A percentile compares a stretch with the other conserved stretches of the same genome.
Evolutionary conservation across 345 rosid genomes (phyloP).

Genomic region (Hirschfeldia incana): DNA sequence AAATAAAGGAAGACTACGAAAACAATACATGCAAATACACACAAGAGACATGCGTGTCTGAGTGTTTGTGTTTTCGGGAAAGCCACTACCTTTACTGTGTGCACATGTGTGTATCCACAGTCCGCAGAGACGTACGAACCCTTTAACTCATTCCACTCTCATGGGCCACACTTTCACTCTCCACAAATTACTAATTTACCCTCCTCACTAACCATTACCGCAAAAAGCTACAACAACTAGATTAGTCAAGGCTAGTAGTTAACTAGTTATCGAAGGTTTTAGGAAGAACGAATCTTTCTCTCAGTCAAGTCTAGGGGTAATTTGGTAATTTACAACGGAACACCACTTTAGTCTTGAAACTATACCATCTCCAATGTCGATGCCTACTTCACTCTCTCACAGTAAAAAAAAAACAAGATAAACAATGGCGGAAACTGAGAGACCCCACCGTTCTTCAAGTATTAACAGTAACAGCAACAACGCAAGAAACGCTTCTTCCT

Average conservation of each 20-base stretch:
- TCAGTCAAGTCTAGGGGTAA: conserved; percentile 17
- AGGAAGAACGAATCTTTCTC: conserved; percentile 12
- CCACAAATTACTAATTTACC: not conserved
- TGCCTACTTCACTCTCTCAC: conserved; percentile 10
- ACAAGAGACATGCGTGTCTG: conserved; percentile 42
- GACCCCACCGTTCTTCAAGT: conserved; percentile 70
- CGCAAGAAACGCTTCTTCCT: conserved; percentile 26
- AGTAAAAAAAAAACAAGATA: conserved; percentile 32
- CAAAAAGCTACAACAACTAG: not conserved
- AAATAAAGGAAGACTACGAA: not conserved
- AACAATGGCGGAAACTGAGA: conserved; percentile 65
- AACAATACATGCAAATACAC: conserved; percentile 35
- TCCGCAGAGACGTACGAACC: conserved; percentile 35
- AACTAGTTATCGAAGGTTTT: not conserved
- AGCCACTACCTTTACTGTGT: conserved; percentile 31
- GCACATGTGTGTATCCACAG: conserved; percentile 36
- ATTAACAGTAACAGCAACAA: conserved; percentile 38
- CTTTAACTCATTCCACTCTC: conserved; percentile 31
- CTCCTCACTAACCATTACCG: not conserved
- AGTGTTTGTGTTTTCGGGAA: conserved; percentile 42
- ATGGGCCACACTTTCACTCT: conserved; percentile 5
- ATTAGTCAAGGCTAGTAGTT: conserved; percentile 19
- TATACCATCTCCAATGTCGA: conserved; percentile 21
- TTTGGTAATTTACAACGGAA: not conserved
- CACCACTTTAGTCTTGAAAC: conserved; percentile 19